Base-by-base conservation (phyloP, 1,284 basidiomycete species). In the Trichosporon faecale region DNA sequence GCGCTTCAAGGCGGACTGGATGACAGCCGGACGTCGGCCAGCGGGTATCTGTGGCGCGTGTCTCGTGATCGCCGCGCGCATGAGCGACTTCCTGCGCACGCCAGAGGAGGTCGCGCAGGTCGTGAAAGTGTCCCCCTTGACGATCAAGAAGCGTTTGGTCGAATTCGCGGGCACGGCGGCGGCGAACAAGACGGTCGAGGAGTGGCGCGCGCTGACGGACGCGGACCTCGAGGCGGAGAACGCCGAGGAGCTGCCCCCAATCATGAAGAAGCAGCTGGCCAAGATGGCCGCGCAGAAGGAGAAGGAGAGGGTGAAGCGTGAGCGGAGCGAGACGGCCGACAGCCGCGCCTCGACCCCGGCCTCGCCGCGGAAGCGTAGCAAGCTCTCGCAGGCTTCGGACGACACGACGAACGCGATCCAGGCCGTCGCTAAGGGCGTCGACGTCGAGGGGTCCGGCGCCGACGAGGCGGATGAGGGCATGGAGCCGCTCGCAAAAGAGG, bases 1-100 rank as follows among this genome's bases (percentile, higher is more conserved):
- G 73, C 92, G 97, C 29, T 98, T 99, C 84, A 91, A 95, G 78
- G 89, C 94, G 29, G 97, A 99, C 83, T 99, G 96, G 96, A 95
- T 99, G 88, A 92, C 93, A 6, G 90, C 91, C 33, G 97, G 97
- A 44, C 90, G 97, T 55, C 88, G 97, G 12, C 97, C 97, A 0
- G 94, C 97, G 0, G 97, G 97, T 18, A 95, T 99, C 70, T 98
- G 96, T 81, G 97, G 97, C 33, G 97, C 97, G 0, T 94, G 93
- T 40, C 87, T 99, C 16, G 87, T 99, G 46, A 89, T 99, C 21
- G 97, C 97, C 0, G 96, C 95, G 35, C 90, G 97, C 23, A 99
- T 99, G 97, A 98, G 97, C 84, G 95, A 98, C 81, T 99, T 97
- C 79, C 86, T 95, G 46, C 87, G 97, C 60, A 93, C 91, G 25